phyloP scores from a whole-genome alignment of 2,329 filamentous ascomycete genomes.

The Beauveria bassiana region DNA sequence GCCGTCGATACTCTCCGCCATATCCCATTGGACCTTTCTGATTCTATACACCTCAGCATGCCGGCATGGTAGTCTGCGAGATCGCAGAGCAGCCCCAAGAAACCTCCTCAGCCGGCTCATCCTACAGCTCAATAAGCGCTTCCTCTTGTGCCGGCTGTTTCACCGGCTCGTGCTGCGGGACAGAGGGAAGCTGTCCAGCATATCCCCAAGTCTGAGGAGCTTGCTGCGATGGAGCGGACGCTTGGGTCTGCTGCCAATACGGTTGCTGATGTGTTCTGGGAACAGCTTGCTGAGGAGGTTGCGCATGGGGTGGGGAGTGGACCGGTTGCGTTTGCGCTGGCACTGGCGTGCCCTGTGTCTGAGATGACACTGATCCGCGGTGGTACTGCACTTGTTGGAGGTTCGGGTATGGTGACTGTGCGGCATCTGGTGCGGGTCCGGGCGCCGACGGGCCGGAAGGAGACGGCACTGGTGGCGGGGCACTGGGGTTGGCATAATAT shows the following conservation, averaged over 20 bases:
- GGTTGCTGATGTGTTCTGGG: constrained; percentile 21
- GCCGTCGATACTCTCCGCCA: constrained; percentile 1
- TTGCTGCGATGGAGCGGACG: constrained; percentile 14
- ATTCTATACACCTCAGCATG: background rate
- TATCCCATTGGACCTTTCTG: background rate
- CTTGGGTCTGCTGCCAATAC: constrained; percentile 20
- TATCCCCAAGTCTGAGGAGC: constrained; percentile 37
- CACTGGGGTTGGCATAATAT: constrained; percentile 46
- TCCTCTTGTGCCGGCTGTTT: constrained; percentile 57
- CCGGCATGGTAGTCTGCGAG: background rate
- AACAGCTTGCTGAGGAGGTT: constrained; percentile 25
- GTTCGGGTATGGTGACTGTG: constrained; percentile 45
- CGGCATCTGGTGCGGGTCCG: constrained; percentile 32
- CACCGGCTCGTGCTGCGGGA: constrained; percentile 38
- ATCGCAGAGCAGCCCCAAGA: background rate
- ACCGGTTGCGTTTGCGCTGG: constrained; percentile 21
- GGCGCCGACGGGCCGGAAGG: constrained; percentile 30
- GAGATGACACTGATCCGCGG: constrained; percentile 32
- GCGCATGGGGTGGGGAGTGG: constrained; percentile 24
- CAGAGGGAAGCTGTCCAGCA: constrained; percentile 51
- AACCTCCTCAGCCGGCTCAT: background rate
- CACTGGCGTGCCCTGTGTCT: constrained; percentile 24
- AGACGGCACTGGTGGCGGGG: constrained; percentile 23
- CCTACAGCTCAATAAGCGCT: constrained; percentile 68
- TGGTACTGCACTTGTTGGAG: constrained; percentile 42